Base-by-base conservation (phyloP, 371 early-diverging fungal genomes). In the Mortierella sp. region DNA sequence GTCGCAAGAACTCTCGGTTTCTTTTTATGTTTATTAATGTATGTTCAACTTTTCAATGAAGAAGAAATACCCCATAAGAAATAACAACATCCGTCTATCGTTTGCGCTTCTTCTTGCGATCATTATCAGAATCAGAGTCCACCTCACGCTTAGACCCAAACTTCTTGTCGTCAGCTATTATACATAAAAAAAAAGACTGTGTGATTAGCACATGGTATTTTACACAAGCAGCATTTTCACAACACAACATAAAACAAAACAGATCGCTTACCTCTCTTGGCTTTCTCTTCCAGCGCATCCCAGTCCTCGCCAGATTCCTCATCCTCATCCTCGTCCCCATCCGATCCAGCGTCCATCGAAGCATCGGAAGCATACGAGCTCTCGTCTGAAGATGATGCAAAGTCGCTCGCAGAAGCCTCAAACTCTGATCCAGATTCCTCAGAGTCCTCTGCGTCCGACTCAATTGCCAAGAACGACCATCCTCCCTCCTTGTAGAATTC, bases 401-500 rank as follows among this genome's bases (percentile, higher is more conserved):
- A 72, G 21, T 79, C 83, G 47, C 70, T 64, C 50, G 81, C 86
- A 17, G 80, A 81, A 48, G 88, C 80, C 63, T 86, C 86, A 65
- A 86, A 88, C 70, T 88, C 90, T 71, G 85, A 87, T 8, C 75
- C 90, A 34, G 83, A 79, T 21, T 90, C 92, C 4, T 86, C 83
- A 50, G 79, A 81, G 11, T 82, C 82, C 26, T 78, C 86, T 2
- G 83, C 91, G 76, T 92, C 92, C 50, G 83, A 81, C 32, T 92
- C 92, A 19, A 83, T 79, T n/a, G 86, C 90, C 79, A 95, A 81
- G 84, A 97, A 96, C 48, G 85, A 82, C 99, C 99, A 99, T 24
- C 98, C 99, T 46, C 99, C 99, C 42, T 93, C 91, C 60, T 90
- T 89, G 82, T 94, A 99, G 83, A 99, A 99, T 27, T 88, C 94